Base-by-base conservation (phyloP, 352 stramenopile species). In the Phytophthora cactorum region DNA sequence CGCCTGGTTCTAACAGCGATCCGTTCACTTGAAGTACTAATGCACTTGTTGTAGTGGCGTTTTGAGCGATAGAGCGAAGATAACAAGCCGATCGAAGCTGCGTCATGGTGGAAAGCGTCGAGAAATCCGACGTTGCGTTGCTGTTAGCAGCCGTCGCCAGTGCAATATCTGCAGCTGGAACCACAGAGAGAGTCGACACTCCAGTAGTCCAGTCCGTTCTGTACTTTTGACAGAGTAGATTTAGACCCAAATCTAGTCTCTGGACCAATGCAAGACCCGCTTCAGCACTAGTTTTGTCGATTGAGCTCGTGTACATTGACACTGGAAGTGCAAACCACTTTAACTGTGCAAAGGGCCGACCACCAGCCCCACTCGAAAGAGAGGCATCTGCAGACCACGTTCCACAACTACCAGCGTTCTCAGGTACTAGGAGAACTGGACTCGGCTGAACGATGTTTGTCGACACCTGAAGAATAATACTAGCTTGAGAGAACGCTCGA, bases 321-420 rank as follows among this genome's bases (percentile, higher is more conserved):
- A 55, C 49, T 0, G 84, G 79, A 3, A 91, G 49, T 0, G 61
- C 66, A 10, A 86, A 79, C 85, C 83, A 93, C 22, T 56, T 44
- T 4, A 77, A 43, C 5, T 72, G 58, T 15, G 53, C 52, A 32
- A 82, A 94, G 5, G 75, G 60, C 2, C 86, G 82, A 5, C 85
- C 83, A 0, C 77, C 81, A 28, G 68, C 69, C 12, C 86, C 86
- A 32, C 70, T 81, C 0, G 86, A 92, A 3, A 90, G 68, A 0
- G 77, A 80, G 2, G 77, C 82, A 28, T 94, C 86, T 2, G 70
- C 58, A 0, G 49, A 58, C 77, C 84, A 91, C 1, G 36, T n/a
- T 0, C 86, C 86, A 51, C 86, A 94, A 14, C 79, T 86, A 3
- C 84, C 79, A 14, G 81, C 74, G n/a, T 83, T 73, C 6, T 91